phyloP scores from a whole-genome alignment of 441 rosid species.

The Arabidopsis lyrata region DNA sequence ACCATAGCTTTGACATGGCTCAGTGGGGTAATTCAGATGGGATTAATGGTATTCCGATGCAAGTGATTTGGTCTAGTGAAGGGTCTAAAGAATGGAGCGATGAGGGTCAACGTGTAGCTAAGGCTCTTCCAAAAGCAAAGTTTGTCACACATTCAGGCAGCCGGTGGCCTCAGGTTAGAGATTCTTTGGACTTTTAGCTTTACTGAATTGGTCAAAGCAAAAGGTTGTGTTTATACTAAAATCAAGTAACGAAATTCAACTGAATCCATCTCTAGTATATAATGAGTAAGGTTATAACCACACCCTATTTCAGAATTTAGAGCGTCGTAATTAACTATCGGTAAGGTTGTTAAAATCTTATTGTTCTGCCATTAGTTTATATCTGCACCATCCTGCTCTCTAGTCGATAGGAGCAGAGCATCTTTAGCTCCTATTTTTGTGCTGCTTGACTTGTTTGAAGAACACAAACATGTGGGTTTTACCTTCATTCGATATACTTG shows the following conservation, averaged over 20 bases:
- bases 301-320: not conserved
- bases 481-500: constrained; percentile 1
- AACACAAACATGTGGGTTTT: not conserved
- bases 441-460: constrained; percentile 4
- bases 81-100: constrained; percentile 78
- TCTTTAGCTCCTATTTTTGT: constrained; percentile 9
- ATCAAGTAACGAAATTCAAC: not conserved
- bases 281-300: not conserved
- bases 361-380: not conserved
- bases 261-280: not conserved
- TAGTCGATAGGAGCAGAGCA: not conserved
- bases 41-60: constrained; percentile 69
- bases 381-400: constrained; percentile 1
- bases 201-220: not conserved
- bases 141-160: constrained; percentile 75
- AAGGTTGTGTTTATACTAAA: not conserved
- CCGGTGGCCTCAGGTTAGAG: constrained; percentile 92
- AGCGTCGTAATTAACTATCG: not conserved
- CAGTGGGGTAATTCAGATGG: constrained; percentile 76
- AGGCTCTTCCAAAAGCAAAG: constrained; percentile 78
- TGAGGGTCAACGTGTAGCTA: constrained; percentile 63
- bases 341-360: not conserved
- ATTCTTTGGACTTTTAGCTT: constrained; percentile 30
- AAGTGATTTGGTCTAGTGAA: constrained; percentile 76
- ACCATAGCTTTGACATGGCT: constrained; percentile 73